phyloP scores from a whole-genome alignment of 257 asterid species.

The Nyctanthes arbortristis region DNA sequence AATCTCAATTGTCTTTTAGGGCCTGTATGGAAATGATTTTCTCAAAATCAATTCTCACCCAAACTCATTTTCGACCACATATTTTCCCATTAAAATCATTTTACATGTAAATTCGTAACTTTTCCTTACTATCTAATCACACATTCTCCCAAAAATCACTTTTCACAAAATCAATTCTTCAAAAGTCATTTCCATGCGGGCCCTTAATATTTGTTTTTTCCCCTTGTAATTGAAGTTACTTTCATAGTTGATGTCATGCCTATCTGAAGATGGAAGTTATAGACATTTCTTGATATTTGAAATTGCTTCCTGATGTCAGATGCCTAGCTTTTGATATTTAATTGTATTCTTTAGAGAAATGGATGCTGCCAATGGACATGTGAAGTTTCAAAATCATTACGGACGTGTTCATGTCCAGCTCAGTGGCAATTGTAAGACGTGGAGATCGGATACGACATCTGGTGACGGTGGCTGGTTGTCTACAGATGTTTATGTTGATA shows the following conservation, averaged over 20 bases:
- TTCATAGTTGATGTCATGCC: conserved; percentile 15
- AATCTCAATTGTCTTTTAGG: neutral
- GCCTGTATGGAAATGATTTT: too few species aligned
- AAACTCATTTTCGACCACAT: too few species aligned
- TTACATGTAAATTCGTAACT: too few species aligned
- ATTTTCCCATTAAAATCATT: too few species aligned
- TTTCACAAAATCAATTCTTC: too few species aligned
- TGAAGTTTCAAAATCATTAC: conserved; percentile 81
- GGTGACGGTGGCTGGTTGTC: conserved; percentile 99
- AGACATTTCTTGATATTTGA: conserved; percentile 23
- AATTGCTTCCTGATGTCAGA: conserved; percentile 31
- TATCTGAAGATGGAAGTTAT: conserved; percentile 22
- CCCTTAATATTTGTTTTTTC: too few species aligned
- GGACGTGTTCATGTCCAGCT: conserved; percentile 85
- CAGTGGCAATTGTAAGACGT: conserved; percentile 86
- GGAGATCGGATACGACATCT: conserved; percentile 76
- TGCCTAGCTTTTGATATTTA: conserved; percentile 42
- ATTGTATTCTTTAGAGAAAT: conserved; percentile 73
- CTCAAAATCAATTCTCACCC: too few species aligned
- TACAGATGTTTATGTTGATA: conserved; percentile 88
- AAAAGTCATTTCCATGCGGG: too few species aligned
- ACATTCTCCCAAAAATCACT: too few species aligned
- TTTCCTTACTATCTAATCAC: too few species aligned
- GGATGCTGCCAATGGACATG: conserved; percentile 80
- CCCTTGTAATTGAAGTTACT: conserved; percentile 10